Conservation (phyloP, 352 stramenopile genomes). For the Phytophthora sp. region DNA sequence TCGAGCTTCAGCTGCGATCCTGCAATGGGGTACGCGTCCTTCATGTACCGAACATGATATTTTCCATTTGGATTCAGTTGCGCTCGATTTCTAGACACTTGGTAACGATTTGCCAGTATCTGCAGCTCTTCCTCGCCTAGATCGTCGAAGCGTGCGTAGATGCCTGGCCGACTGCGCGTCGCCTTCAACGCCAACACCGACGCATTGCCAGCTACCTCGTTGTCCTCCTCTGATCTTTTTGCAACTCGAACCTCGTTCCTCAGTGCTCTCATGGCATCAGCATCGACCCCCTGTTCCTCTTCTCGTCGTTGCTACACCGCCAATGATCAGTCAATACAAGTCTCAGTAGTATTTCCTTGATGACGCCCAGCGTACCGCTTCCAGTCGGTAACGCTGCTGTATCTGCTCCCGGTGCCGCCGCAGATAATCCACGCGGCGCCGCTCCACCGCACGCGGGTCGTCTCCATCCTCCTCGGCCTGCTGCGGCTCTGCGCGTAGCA, state of each 20-base stretch:
- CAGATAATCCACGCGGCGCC: conserved; percentile 47
- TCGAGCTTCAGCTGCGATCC: conserved; percentile 74
- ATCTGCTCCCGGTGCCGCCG: conserved; percentile 51
- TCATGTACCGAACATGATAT: conserved; percentile 75
- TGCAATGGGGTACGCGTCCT: conserved; percentile 74
- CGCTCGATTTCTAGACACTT: conserved; percentile 22
- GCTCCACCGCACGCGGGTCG: conserved; percentile 46
- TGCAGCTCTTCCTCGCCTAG: conserved; percentile 49
- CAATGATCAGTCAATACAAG: neutral
- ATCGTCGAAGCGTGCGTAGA: conserved; percentile 59
- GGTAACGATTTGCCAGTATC: conserved; percentile 48
- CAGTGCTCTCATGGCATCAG: conserved; percentile 33
- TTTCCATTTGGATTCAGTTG: conserved; percentile 66
- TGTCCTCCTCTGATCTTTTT: conserved; percentile 16
- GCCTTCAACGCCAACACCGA: conserved; percentile 2
- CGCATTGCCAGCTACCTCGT: neutral
- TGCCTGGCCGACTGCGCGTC: conserved; percentile 27
- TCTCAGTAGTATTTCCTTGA: neutral
- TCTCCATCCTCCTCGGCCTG: conserved; percentile 34
- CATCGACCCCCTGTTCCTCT: conserved; percentile 40
- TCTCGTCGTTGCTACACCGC: conserved; percentile 40
- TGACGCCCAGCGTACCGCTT: conserved; percentile 44
- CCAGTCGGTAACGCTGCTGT: conserved; percentile 60
- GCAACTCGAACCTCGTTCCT: conserved; percentile 31
- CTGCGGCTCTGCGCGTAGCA: conserved; percentile 8